Evolutionary conservation across 2,329 filamentous ascomycete species (phyloP).

Genomic region (Zymoseptoria crescenta): DNA sequence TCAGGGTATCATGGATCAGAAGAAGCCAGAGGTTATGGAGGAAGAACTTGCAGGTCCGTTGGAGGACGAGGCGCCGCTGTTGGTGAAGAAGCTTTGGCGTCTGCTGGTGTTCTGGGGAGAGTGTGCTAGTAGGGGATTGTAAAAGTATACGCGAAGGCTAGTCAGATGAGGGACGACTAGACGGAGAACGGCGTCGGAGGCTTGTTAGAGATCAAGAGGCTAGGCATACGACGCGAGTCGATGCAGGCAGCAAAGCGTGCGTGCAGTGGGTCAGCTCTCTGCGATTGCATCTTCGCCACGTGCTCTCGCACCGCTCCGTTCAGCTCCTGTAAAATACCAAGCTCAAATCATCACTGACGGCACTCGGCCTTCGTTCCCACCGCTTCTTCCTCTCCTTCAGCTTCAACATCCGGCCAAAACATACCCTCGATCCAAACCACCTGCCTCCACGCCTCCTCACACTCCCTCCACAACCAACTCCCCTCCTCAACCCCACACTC

Average conservation of each 20-base stretch:
- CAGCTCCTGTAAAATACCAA: neutral
- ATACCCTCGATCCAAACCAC: constrained; percentile 41
- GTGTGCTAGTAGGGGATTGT: constrained; percentile 13
- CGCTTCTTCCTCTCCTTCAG: neutral
- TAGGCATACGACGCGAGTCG: neutral
- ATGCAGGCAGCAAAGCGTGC: neutral
- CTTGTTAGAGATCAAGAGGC: neutral
- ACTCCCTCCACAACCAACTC: constrained; percentile 42
- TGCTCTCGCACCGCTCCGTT: neutral
- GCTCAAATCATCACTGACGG: neutral
- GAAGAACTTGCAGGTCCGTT: constrained; percentile 83
- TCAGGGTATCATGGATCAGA: constrained; percentile 70
- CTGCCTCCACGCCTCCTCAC: constrained; percentile 42
- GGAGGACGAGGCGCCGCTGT: constrained; percentile 86
- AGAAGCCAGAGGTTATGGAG: constrained; percentile 69
- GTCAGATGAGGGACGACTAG: neutral
- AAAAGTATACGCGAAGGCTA: neutral
- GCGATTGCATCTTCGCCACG: neutral
- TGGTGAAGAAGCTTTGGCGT: constrained; percentile 90
- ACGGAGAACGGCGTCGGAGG: neutral
- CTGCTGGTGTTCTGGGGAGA: constrained; percentile 18
- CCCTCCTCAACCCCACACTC: constrained; percentile 33
- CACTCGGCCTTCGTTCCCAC: neutral
- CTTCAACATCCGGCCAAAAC: constrained; percentile 40
- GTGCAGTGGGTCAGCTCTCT: neutral